phyloP scores from a whole-genome alignment of 169 alveolate species.

The Eimeria maxima region DNA sequence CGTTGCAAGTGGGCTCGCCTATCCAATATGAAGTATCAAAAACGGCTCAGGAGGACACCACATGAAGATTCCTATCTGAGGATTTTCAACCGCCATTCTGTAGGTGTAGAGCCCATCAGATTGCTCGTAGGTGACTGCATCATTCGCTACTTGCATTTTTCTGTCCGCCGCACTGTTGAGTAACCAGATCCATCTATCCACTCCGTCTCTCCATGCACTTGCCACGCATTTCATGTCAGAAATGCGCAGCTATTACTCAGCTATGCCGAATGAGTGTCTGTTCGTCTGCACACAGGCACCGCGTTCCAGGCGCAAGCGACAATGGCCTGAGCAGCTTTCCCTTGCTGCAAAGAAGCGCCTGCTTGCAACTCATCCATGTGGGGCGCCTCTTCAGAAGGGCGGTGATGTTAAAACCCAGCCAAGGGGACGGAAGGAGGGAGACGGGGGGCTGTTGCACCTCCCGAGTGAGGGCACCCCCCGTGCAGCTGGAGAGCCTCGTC shows the following conservation, averaged over 20 bases:
- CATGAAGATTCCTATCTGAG: conserved; percentile 55
- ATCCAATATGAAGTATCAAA: conserved; percentile 22
- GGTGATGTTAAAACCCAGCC: background rate
- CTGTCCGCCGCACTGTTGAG: background rate
- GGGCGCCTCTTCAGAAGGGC: background rate
- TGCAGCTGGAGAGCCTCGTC: background rate
- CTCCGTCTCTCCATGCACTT: background rate
- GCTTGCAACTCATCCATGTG: background rate
- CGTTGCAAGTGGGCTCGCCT: background rate
- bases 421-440: background rate
- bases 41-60: conserved; percentile 1
- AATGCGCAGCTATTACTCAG: background rate
- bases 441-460: background rate
- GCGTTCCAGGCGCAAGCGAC: conserved; percentile 10
- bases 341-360: conserved; percentile 40
- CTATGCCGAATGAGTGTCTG: background rate
- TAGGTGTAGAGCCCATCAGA: background rate
- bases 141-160: too few species aligned
- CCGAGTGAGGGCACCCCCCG: background rate
- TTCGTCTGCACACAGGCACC: conserved; percentile 36
- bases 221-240: background rate
- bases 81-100: conserved; percentile 53
- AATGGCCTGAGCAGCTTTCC: conserved; percentile 24
- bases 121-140: too few species aligned
- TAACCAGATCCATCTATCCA: background rate